Conservation (phyloP, 148 eudicot species). For the Arctostaphylos glauca region DNA sequence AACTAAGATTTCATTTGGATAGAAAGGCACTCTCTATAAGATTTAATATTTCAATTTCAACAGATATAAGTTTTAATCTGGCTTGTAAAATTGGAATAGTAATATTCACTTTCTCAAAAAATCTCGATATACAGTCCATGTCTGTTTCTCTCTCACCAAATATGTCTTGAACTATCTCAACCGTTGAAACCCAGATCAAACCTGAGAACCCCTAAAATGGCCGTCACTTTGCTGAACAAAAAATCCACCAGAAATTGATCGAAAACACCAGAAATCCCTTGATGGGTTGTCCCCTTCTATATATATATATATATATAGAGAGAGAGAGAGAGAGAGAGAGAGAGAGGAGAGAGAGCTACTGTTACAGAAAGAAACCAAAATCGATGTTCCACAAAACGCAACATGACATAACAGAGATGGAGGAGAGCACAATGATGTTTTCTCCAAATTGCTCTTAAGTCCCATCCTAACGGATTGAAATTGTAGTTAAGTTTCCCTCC, state of each 20-base stretch:
- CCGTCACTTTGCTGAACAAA: background rate
- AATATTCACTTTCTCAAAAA: slow-evolving; percentile 41
- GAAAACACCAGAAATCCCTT: background rate
- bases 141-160: slow-evolving; percentile 11
- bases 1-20: background rate
- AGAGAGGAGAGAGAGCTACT: too few species aligned
- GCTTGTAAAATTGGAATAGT: background rate
- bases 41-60: background rate
- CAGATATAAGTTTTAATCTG: background rate
- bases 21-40: background rate
- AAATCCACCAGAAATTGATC: background rate
- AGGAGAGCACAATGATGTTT: background rate
- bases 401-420: background rate
- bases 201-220: background rate
- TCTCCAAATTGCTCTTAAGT: too few species aligned
- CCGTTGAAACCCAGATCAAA: slow-evolving; percentile 19
- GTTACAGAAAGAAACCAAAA: background rate
- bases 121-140: slow-evolving; percentile 31
- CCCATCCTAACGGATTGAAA: too few species aligned
- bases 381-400: background rate
- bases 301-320: background rate
- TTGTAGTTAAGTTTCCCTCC: too few species aligned
- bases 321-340: too few species aligned
- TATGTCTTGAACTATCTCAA: background rate
- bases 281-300: background rate